phyloP scores from a whole-genome alignment of 495 filamentous ascomycete species.

The Aspergillus campestris region DNA sequence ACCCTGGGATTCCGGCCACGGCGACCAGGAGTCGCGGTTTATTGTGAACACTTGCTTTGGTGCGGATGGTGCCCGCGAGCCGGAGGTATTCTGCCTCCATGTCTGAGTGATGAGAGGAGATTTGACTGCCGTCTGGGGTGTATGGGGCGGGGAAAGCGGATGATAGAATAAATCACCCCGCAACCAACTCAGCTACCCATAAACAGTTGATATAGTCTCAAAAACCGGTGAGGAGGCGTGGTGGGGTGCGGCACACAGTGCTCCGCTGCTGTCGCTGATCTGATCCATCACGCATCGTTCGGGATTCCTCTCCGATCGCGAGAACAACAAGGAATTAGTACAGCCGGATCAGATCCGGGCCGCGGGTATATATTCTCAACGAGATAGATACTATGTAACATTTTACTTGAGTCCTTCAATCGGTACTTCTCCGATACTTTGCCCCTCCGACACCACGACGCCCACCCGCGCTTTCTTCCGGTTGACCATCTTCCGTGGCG shows the following conservation, averaged over 20 bases:
- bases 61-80: slow-evolving; percentile 5
- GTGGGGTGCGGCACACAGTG: slow-evolving; percentile 24
- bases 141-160: no score
- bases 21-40: slow-evolving; percentile 26
- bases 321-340: no score
- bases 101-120: no score
- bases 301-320: slow-evolving; percentile 3
- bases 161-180: no score
- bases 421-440: slow-evolving; percentile 3
- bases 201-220: no score
- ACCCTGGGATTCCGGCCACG: slow-evolving; percentile 39
- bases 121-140: no score
- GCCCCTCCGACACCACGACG: not conserved
- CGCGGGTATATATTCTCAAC: no score
- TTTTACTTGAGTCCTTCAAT: not conserved
- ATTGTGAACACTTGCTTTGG: slow-evolving; percentile 12
- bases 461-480: not conserved
- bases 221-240: slow-evolving; percentile 4
- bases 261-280: slow-evolving; percentile 8
- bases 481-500: slow-evolving; percentile 8
- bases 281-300: not conserved
- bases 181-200: not conserved
- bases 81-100: slow-evolving; percentile 1
- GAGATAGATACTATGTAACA: no score
- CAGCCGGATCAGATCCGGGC: no score